Base-by-base conservation (phyloP, 108 stramenopile species). In the Nitzschia putrida region DNA sequence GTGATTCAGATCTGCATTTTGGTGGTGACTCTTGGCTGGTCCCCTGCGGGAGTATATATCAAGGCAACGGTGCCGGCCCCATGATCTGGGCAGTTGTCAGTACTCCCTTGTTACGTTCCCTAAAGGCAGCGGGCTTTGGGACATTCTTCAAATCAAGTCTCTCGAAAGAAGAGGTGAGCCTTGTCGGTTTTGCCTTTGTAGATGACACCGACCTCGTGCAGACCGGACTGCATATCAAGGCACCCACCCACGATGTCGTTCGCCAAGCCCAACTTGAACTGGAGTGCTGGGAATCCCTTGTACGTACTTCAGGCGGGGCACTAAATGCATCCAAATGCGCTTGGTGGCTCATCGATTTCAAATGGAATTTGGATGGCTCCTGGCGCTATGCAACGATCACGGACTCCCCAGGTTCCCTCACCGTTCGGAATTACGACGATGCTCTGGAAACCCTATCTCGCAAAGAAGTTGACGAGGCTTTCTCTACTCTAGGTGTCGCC, bases 61-160 rank as follows among this genome's bases (percentile, higher is more conserved):
- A 53, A 53, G 53, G 53, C 10, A 53, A 53, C 20, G 53, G 53
- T 53, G 53, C 14, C 8, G 8, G n/a, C n/a, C n/a, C n/a, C n/a
- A n/a, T n/a, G n/a, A n/a, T n/a, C n/a, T n/a, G n/a, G n/a, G n/a
- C n/a, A 53, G 53, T n/a, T 8, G 20, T 53, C 13, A 21, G 18
- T 21, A 18, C 53, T 20, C 53, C 53, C 11, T 20, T 53, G 11
- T 8, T 53, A 8, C n/a, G 18, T 9, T 8, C 20, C 10, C 53
- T 53, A 53, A 9, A n/a, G 18, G 18, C 10, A 11, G 8, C 11
- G 18, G 53, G 53, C 53, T 53, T 53, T 20, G 44, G 44, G 13
- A 13, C 44, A 44, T 44, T 44, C 44, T 13, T 44, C 9, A 44
- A 44, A 9, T 13, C 9, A 44, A 13, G 13, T 11, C 9, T 44